Evolutionary conservation across 768 basidiomycete species (phyloP).

Genomic region (Leucosporidium creatinivorum): DNA sequence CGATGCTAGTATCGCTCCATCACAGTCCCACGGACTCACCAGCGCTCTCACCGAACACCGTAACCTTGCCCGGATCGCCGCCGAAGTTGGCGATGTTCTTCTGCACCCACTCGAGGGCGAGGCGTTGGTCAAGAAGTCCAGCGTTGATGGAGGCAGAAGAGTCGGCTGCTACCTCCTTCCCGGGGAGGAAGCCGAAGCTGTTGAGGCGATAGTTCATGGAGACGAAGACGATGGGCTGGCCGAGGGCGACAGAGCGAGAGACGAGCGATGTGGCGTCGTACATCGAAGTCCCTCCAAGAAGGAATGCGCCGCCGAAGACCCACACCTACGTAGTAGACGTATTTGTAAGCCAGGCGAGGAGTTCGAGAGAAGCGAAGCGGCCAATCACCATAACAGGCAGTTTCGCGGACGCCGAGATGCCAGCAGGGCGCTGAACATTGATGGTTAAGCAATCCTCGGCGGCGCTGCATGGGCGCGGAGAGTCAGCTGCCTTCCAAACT

Average conservation of each 20-base stretch:
- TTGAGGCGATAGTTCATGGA: slow-evolving; percentile 52
- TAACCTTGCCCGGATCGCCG: slow-evolving; percentile 16
- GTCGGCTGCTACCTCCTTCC: slow-evolving; percentile 44
- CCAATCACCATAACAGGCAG: slow-evolving; percentile 41
- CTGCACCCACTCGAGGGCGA: slow-evolving; percentile 56
- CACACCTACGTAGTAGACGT: no score
- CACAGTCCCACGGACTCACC: no score
- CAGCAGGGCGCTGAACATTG: slow-evolving; percentile 46
- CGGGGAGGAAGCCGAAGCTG: slow-evolving; percentile 48
- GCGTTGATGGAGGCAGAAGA: slow-evolving; percentile 9
- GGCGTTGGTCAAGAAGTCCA: slow-evolving; percentile 49
- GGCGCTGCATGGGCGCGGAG: not conserved
- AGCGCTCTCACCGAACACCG: slow-evolving; percentile 18
- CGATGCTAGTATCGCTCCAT: no score
- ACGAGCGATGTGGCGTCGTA: slow-evolving; percentile 6
- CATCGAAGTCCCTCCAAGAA: not conserved
- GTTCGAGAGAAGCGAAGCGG: no score
- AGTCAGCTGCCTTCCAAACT: not conserved
- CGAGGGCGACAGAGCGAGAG: slow-evolving; percentile 35
- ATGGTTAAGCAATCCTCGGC: slow-evolving; percentile 50
- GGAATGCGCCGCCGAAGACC: slow-evolving; percentile 40
- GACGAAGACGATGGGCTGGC: slow-evolving; percentile 50
- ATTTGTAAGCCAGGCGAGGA: no score
- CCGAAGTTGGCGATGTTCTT: slow-evolving; percentile 36
- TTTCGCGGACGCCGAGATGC: slow-evolving; percentile 25